Percentiles rank a stretch among this genome's conserved stretches.
Conservation (phyloP, 768 basidiomycete species). For the Mycena alexandri region DNA sequence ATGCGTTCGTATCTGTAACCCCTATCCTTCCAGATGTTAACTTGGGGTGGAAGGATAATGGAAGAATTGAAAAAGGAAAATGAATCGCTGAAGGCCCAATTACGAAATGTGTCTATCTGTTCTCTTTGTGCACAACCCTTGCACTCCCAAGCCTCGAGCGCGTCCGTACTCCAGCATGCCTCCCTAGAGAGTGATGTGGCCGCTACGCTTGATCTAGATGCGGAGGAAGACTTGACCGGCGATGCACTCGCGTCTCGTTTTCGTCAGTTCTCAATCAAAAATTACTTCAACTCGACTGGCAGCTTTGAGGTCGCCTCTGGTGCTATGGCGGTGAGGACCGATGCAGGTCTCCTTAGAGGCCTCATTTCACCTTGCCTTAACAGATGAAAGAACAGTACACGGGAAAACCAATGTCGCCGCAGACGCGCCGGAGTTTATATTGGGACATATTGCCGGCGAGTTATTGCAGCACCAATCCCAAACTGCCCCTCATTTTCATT, state of each 20-base stretch:
- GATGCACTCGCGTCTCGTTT: neutral
- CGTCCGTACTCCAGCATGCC: neutral
- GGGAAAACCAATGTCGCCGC: neutral
- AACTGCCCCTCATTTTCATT: no score
- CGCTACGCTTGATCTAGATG: no score
- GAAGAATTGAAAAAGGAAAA: conserved; percentile 9
- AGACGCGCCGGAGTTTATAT: conserved; percentile 31
- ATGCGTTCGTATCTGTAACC: neutral
- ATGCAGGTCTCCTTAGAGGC: conserved; percentile 40
- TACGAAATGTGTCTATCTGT: conserved; percentile 9
- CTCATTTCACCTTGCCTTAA: neutral
- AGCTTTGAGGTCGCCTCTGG: conserved; percentile 54
- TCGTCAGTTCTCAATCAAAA: neutral
- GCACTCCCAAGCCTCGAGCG: neutral
- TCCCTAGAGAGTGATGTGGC: neutral
- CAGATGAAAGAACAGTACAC: conserved; percentile 26
- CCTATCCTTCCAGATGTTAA: neutral
- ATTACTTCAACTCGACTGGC: conserved; percentile 58
- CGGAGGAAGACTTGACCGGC: neutral
- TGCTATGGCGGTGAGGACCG: conserved; percentile 53
- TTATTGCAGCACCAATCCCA: neutral
- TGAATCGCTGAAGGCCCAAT: conserved; percentile 1
- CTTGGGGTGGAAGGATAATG: neutral
- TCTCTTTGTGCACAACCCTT: conserved; percentile 8
- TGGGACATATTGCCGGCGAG: conserved; percentile 34